Evolutionary conservation across 2,329 filamentous ascomycete genomes (phyloP).

Genomic region (Venturia effusa): DNA sequence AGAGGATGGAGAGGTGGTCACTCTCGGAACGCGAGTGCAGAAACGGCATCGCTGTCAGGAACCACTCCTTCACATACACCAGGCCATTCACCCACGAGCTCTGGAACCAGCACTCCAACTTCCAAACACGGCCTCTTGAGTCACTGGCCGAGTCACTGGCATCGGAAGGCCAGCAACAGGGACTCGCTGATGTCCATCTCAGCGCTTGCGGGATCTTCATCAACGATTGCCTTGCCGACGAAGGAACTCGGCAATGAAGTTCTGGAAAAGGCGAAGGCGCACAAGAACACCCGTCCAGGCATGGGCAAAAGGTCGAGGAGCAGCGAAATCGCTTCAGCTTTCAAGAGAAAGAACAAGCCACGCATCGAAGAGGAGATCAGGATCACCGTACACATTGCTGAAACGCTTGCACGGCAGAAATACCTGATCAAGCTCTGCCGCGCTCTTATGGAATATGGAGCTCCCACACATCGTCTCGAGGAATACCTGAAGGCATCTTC

Average conservation of each 20-base stretch:
- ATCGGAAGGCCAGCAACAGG: constrained; percentile 18
- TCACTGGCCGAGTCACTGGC: constrained; percentile 12
- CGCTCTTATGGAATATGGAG: constrained; percentile 80
- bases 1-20: constrained; percentile 18
- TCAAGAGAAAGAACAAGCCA: constrained; percentile 4
- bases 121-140: constrained; percentile 20
- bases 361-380: constrained; percentile 38
- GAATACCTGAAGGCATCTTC: constrained; percentile 88
- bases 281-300: constrained; percentile 22
- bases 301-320: constrained; percentile 27
- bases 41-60: neutral
- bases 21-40: neutral
- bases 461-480: constrained; percentile 82
- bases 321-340: constrained; percentile 21
- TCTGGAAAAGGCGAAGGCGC: constrained; percentile 28
- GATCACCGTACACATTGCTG: constrained; percentile 51
- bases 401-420: constrained; percentile 66
- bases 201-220: constrained; percentile 33
- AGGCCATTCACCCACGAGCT: constrained; percentile 9
- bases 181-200: constrained; percentile 31
- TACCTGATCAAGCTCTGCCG: constrained; percentile 79
- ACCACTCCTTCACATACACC: constrained; percentile 4
- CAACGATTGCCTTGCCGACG: constrained; percentile 30
- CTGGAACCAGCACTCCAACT: constrained; percentile 19
- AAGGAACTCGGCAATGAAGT: constrained; percentile 30